These are phyloP conservation scores for Glycine tomentella DNA, from an alignment of 306 rosid species.

Conservation along the genomic window DNA sequence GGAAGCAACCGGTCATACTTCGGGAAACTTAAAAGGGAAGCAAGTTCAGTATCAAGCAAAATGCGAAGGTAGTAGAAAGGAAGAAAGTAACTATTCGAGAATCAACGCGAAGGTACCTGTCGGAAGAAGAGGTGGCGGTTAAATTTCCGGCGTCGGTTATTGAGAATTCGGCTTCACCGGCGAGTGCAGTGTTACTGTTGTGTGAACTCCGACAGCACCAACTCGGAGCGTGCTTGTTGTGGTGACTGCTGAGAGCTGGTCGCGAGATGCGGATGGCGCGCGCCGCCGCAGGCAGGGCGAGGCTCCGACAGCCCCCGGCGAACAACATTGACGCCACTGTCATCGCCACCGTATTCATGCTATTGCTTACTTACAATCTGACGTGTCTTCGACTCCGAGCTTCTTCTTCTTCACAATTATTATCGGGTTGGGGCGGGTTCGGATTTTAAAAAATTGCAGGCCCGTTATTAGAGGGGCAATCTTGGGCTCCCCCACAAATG, in stretches of 20 bases:
- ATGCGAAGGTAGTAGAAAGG: slow-evolving; percentile 21
- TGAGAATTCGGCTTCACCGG: slow-evolving; percentile 57
- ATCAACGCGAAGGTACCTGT: slow-evolving; percentile 53
- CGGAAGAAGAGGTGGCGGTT: slow-evolving; percentile 51
- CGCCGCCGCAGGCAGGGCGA: slow-evolving; percentile 44
- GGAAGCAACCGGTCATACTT: slow-evolving; percentile 89
- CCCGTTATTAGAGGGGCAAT: not conserved
- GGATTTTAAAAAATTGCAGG: not conserved
- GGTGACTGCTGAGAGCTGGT: slow-evolving; percentile 41
- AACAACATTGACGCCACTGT: slow-evolving; percentile 60
- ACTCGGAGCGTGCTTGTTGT: slow-evolving; percentile 35
- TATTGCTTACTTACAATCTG: slow-evolving; percentile 17
- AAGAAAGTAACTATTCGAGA: slow-evolving; percentile 44
- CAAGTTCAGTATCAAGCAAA: slow-evolving; percentile 40
- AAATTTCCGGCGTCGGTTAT: slow-evolving; percentile 44
- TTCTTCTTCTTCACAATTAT: not conserved
- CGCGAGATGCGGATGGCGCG: slow-evolving; percentile 51
- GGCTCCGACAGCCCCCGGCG: slow-evolving; percentile 59
- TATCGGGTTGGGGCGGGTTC: slow-evolving; percentile 28
- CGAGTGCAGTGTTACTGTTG: slow-evolving; percentile 46
- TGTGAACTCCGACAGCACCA: slow-evolving; percentile 55
- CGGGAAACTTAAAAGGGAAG: slow-evolving; percentile 64
- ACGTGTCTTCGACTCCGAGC: slow-evolving; percentile 3
- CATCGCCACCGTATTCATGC: slow-evolving; percentile 60
- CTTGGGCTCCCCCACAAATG: not conserved